Base-by-base conservation (phyloP, 2,329 filamentous ascomycete genomes). In the Colletotrichum chlorophyti region DNA sequence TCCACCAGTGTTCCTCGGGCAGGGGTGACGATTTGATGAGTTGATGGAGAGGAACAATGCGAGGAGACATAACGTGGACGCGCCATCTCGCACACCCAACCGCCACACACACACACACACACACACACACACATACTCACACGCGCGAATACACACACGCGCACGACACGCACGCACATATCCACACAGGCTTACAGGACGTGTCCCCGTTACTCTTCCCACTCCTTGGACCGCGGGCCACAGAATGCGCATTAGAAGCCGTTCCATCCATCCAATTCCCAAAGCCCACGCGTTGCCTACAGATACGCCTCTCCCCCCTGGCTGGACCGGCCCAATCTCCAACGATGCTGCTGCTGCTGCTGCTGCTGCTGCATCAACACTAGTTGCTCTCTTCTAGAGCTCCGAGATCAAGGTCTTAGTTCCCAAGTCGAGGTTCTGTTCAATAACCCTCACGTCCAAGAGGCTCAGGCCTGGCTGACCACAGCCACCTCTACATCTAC, bases 161-260 rank as follows among this genome's bases (percentile, higher is more conserved):
- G 40, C 15, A 17, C 50, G 34, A 17, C 24, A 17, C 14, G 27
- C 31, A 29, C 41, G 19, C 26, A 23, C 21, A 29, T 31, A 31
- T 23, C 21, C 38, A 14, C 38, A 21, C 14, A 11, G 21, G 38
- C 24, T 37, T 24, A 35, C 29, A 35, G 31, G 31, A 46, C 21
- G 17, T 27, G 12, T 31, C 37, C 46, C 46, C 29, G 29, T 43
- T 29, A 35, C 12, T 21, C 53, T 32, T 50, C 46, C 38, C 37
- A n/a, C 31, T 51, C 38, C 15, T 52, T 24, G 38, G 31, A 23
- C 26, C n/a, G 47, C 31, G 38, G 46, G 38, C 24, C 24, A 53
- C 27, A 53, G 23, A 46, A 37, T 29, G n/a, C n/a, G n/a, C n/a
- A n/a, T n/a, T n/a, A 47, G 24, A 37, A 47, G 31, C 41, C 50